phyloP scores from a whole-genome alignment of 129 eudicot species.

The Dittrichia graveolens region DNA sequence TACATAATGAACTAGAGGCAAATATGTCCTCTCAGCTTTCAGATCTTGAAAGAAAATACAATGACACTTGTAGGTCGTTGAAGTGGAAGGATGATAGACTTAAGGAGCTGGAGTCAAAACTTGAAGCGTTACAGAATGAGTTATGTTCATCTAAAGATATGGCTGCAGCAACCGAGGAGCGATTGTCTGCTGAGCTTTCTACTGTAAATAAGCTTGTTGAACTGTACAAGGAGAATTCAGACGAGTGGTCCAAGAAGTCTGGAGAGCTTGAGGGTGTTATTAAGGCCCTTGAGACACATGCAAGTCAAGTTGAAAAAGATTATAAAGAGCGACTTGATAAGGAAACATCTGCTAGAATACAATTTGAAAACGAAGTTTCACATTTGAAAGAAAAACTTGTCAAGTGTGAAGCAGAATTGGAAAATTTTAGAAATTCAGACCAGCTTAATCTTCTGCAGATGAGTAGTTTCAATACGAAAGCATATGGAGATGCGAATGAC shows the following conservation, averaged over 20 bases:
- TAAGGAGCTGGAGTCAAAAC: constrained; percentile 66
- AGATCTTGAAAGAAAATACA: constrained; percentile 64
- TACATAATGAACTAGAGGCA: constrained; percentile 72
- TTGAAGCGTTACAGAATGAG: constrained; percentile 67
- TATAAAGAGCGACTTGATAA: constrained; percentile 77
- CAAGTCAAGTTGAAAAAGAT: constrained; percentile 76
- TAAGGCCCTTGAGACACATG: constrained; percentile 87
- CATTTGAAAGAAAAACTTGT: constrained; percentile 65
- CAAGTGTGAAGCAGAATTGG: constrained; percentile 62
- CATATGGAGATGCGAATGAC: constrained; percentile 36
- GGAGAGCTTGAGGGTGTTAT: constrained; percentile 98
- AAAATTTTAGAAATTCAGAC: constrained; percentile 50
- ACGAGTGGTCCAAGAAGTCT: constrained; percentile 96
- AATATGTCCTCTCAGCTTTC: constrained; percentile 78
- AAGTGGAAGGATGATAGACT: constrained; percentile 69
- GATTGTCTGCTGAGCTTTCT: constrained; percentile 66
- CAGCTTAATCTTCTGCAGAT: constrained; percentile 59
- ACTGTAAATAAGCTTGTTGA: constrained; percentile 87
- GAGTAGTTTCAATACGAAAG: constrained; percentile 48
- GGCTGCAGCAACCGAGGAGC: constrained; percentile 69
- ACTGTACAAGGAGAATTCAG: constrained; percentile 85
- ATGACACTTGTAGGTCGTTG: constrained; percentile 53
- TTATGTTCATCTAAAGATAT: constrained; percentile 64
- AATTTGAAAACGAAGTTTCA: constrained; percentile 56
- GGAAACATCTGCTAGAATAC: constrained; percentile 57